Conservation (phyloP, 495 filamentous ascomycete species). For the Penicillium cinerascens region DNA sequence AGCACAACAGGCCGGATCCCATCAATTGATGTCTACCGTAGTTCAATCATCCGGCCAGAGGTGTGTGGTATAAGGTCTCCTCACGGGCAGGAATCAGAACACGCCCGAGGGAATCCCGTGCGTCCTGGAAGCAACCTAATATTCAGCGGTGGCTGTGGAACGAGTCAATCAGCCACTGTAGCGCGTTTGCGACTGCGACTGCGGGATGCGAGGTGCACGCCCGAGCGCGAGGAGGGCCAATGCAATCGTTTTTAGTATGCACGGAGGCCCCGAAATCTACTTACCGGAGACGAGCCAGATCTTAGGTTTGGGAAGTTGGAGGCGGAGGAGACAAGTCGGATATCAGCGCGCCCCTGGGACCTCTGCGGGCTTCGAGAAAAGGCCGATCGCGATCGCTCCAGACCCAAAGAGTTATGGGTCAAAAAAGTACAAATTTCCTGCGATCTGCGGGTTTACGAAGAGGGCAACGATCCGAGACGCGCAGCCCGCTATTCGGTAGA, state of each 20-base stretch:
- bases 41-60: constrained; percentile 18
- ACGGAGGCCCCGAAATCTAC: constrained; percentile 18
- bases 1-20: constrained; percentile 23
- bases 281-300: constrained; percentile 15
- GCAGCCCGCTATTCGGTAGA: neutral
- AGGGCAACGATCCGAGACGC: constrained; percentile 24
- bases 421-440: neutral
- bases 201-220: constrained; percentile 14
- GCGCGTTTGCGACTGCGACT: constrained; percentile 1
- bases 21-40: constrained; percentile 21
- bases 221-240: constrained; percentile 15
- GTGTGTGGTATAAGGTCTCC: neutral
- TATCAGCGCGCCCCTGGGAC: constrained; percentile 14
- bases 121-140: neutral
- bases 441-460: constrained; percentile 18
- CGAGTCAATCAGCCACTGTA: constrained; percentile 27
- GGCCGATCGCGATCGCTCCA: constrained; percentile 20
- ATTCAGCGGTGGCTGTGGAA: constrained; percentile 17
- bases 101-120: neutral
- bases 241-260: constrained; percentile 18
- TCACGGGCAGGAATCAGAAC: neutral
- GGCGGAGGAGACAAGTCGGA: constrained; percentile 12
- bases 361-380: constrained; percentile 7
- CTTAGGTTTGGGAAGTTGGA: neutral
- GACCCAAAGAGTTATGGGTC: constrained; percentile 2